These are phyloP conservation scores for Suhomyces emberorum DNA, from an alignment of 805 yeast species.

Conservation along the genomic window DNA sequence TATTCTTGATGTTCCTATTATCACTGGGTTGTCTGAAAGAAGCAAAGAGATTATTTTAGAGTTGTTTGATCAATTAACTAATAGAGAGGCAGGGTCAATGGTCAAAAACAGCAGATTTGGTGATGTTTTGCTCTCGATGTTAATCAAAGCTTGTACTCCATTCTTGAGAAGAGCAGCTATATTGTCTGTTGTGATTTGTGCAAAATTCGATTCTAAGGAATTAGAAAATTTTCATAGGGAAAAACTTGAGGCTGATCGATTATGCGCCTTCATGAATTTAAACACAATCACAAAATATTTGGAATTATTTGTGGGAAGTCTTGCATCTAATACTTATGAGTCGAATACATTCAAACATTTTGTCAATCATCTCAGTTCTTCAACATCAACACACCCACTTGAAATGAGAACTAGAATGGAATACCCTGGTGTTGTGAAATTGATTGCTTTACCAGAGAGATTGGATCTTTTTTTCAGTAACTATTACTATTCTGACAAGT, in stretches of 20 bases:
- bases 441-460: constrained; percentile 63
- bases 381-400: constrained; percentile 6
- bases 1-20: constrained; percentile 37
- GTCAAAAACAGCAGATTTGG: constrained; percentile 28
- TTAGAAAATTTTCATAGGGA: constrained; percentile 11
- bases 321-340: constrained; percentile 19
- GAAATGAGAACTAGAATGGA: constrained; percentile 33
- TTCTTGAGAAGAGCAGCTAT: constrained; percentile 63
- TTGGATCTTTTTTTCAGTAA: constrained; percentile 68
- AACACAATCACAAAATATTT: constrained; percentile 30
- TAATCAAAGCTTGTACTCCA: constrained; percentile 57
- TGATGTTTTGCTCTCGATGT: constrained; percentile 47
- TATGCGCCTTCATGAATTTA: constrained; percentile 49
- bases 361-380: constrained; percentile 10
- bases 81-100: constrained; percentile 12
- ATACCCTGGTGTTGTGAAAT: constrained; percentile 63
- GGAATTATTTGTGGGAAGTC: neutral
- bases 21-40: constrained; percentile 19
- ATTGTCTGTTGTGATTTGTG: constrained; percentile 51
- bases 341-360: constrained; percentile 21
- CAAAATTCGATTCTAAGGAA: constrained; percentile 27
- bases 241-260: constrained; percentile 52
- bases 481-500: constrained; percentile 45
- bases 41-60: constrained; percentile 25
- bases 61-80: constrained; percentile 7